Base-by-base conservation (phyloP, 202 grass and related monocot genomes). In the Hordeum pubiflorum region DNA sequence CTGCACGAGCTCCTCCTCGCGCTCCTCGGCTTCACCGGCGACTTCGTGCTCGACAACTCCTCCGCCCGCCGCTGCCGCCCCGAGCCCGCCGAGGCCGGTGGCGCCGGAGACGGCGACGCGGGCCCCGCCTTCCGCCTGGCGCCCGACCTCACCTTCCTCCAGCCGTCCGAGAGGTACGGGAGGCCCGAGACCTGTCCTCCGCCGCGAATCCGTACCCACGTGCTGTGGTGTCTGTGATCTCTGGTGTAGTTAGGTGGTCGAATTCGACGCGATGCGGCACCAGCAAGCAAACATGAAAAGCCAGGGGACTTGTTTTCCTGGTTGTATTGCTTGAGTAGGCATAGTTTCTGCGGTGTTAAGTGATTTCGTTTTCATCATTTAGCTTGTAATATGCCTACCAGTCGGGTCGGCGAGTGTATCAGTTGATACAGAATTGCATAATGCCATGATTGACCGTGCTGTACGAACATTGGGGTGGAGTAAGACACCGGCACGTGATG, bases 1-100 rank as follows among this genome's bases (percentile, higher is more conserved):
- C 92, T 97, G 29, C 95, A 94, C 86, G 95, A 97, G 82, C 79
- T 97, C 70, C 87, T 97, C 79, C 88, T 94, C 50, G 86, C 92
- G 63, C 95, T 97, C 41, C 82, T 94, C 21, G 92, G 95, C 50
- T 93, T 93, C 92, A 97, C 95, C 8, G 95, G 92, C 14, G 95
- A 97, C 63, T 94, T 97, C 82, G 84, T 94, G 40, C 74, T 93
- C 59, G 95, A 94, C 83, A 39, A 81, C 54, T 60, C 78, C 65
- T 81, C 72, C 17, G 29, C 82, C 4, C 10, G 36, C 44, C 72
- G 59, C 72, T 79, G 72, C 59, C 83, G 85, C 26, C 6, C 83
- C 11, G 77, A 82, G 32, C 18, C 62, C 37, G 76, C 67, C 29
- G 89, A 88, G 0, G 50, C 80, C 24, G 82, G 22, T 32, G 76